Base-by-base conservation (phyloP, 177 flowering plant species). In the Vitis hybrid region DNA sequence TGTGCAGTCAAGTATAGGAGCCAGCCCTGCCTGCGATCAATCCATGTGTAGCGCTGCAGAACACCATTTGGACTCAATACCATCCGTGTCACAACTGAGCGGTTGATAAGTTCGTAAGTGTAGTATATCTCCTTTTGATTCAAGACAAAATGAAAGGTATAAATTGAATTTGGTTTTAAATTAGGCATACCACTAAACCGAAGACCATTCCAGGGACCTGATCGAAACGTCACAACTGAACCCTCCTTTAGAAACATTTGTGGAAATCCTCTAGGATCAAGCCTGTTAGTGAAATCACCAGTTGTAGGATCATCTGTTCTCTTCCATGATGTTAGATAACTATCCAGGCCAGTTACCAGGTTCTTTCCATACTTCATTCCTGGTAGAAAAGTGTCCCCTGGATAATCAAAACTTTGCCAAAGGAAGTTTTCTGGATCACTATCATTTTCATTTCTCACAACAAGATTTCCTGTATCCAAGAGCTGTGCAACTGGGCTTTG, bases 361-460 rank as follows among this genome's bases (percentile, higher is more conserved):
- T 82, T 63, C 66, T 57, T 20, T 0, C 87, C 84, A 4, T 79
- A 26, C 62, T 79, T 81, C 81, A 78, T 77, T 0, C 71, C 80
- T 1, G 84, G 75, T 12, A 85, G 18, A 1, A 72, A 26, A 0
- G 86, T 81, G 60, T 84, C 76, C 1, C 65, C 12, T 0, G 85
- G 87, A 60, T 75, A 50, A 48, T 83, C 82, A 70, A 87, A 87
- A 64, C 88, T 87, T 63, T 81, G 82, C 89, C 89, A 84, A 9
- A 75, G 9, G 48, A 39, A 74, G 3, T 51, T 70, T 2, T 55
- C 66, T 5, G 61, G 5, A 20, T 49, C 7, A 5, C 72, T 2
- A 2, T 13, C 11, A 50, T 65, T 51, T 51, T 9, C 68, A 51
- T 67, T 39, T 51, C 53, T 59, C 51, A 72, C 20, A 57, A 72